Evolutionary conservation across 306 rosid species (phyloP).

Genomic region (Macrotyloma uniflorum): DNA sequence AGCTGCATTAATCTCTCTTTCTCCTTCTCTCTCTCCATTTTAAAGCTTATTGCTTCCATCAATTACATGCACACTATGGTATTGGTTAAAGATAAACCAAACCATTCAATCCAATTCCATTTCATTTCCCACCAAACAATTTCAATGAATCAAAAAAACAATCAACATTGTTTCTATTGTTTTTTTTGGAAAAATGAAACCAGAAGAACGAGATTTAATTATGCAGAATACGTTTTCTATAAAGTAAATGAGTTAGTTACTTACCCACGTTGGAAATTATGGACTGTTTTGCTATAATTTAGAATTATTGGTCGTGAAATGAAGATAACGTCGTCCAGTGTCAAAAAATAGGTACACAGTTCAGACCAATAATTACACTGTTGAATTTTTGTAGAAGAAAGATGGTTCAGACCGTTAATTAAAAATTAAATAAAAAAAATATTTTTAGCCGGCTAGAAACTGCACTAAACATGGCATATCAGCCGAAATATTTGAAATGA

Average conservation of each 20-base stretch:
- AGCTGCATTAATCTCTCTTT: background rate
- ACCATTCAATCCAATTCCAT: too few relatives aligned
- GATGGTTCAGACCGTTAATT: background rate
- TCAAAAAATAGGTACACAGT: background rate
- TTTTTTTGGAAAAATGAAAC: too few relatives aligned
- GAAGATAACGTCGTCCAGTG: background rate
- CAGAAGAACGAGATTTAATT: too few relatives aligned
- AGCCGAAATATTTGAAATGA: constrained; percentile 26
- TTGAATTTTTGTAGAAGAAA: background rate
- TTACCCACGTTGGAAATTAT: too few relatives aligned
- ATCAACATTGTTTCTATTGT: too few relatives aligned
- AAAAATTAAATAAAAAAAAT: background rate
- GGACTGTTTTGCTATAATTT: background rate
- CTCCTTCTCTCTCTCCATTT: background rate
- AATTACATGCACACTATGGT: too few relatives aligned
- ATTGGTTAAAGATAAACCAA: too few relatives aligned
- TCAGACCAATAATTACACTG: background rate
- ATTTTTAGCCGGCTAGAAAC: constrained; percentile 28
- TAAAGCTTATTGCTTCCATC: background rate
- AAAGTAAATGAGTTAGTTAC: too few relatives aligned
- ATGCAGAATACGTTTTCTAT: too few relatives aligned
- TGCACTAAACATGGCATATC: background rate
- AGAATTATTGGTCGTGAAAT: background rate
- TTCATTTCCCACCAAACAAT: too few relatives aligned
- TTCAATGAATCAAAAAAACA: too few relatives aligned